Evolutionary conservation across 2,329 filamentous ascomycete genomes (phyloP).

Genomic region (Penicillium corylophilum): DNA sequence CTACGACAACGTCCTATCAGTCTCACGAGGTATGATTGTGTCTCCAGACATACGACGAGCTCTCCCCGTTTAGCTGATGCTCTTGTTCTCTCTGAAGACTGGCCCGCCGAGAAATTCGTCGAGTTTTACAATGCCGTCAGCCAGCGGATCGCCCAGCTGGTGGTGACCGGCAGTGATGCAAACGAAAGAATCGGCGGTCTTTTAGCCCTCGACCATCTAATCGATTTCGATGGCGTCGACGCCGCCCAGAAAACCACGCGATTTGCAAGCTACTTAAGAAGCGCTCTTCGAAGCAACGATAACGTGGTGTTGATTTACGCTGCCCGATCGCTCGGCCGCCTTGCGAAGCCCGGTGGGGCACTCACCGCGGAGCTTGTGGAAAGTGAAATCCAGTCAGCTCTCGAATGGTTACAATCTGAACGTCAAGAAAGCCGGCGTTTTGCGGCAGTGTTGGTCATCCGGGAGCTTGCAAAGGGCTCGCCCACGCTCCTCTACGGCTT

Average conservation of each 20-base stretch:
- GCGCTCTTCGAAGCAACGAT: slow-evolving; percentile 85
- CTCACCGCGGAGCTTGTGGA: slow-evolving; percentile 95
- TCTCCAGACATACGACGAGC: not conserved
- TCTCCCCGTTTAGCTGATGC: slow-evolving; percentile 11
- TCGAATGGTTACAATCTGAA: slow-evolving; percentile 96
- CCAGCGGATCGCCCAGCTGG: slow-evolving; percentile 66
- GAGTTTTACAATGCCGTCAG: slow-evolving; percentile 68
- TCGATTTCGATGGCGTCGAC: slow-evolving; percentile 96
- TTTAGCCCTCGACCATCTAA: slow-evolving; percentile 84
- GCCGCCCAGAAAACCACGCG: slow-evolving; percentile 89
- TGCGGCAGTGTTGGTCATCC: slow-evolving; percentile 84
- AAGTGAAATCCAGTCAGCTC: slow-evolving; percentile 90
- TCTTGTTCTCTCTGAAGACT: slow-evolving; percentile 54
- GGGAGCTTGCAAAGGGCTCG: slow-evolving; percentile 87
- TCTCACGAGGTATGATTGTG: slow-evolving; percentile 44
- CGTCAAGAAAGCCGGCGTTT: slow-evolving; percentile 90
- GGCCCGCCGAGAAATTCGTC: slow-evolving; percentile 75
- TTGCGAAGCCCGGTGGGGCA: slow-evolving; percentile 89
- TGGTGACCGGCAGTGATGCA: slow-evolving; percentile 81
- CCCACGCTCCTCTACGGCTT: slow-evolving; percentile 95
- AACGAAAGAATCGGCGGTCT: slow-evolving; percentile 89
- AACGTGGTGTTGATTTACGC: slow-evolving; percentile 87
- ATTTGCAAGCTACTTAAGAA: slow-evolving; percentile 87
- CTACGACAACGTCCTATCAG: slow-evolving; percentile 46
- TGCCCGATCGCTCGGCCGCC: slow-evolving; percentile 80